phyloP scores from a whole-genome alignment of 139 green algal species.

The Chlamydomonas incerta region DNA sequence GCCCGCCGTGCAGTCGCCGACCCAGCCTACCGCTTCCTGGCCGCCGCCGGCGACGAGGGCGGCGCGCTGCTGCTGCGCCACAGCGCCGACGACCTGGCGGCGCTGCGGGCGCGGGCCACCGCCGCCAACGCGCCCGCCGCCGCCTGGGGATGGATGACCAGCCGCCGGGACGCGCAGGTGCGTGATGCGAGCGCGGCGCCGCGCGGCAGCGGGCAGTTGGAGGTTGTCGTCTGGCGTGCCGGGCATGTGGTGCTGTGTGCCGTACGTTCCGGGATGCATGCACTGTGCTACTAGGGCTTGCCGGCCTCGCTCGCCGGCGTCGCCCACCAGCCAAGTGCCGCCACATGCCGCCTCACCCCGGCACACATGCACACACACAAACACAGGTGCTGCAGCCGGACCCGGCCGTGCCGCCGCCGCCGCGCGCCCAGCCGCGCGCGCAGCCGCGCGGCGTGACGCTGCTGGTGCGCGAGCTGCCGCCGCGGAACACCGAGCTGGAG shows the following conservation, averaged over 20 bases:
- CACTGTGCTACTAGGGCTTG: too few species aligned
- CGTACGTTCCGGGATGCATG: too few species aligned
- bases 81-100: constrained; percentile 38
- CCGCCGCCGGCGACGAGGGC: constrained; percentile 40
- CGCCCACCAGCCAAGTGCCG: neutral
- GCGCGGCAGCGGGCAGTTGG: too few species aligned
- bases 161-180: constrained; percentile 31
- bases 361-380: neutral
- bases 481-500: constrained; percentile 4
- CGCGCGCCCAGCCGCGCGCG: neutral
- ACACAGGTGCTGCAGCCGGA: constrained; percentile 48
- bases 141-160: constrained; percentile 45
- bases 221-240: too few species aligned
- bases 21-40: neutral
- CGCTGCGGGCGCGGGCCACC: constrained; percentile 22
- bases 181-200: too few species aligned
- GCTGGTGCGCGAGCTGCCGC: constrained; percentile 10
- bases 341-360: too few species aligned
- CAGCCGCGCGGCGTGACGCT: neutral
- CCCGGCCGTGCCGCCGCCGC: neutral
- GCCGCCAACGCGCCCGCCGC: constrained; percentile 27
- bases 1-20: constrained; percentile 12
- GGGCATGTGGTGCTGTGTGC: too few species aligned
- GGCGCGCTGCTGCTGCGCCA: constrained; percentile 34
- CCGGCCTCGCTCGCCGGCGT: too few species aligned